Base-by-base conservation (phyloP, 768 basidiomycete species). In the Scleroderma citrinum region DNA sequence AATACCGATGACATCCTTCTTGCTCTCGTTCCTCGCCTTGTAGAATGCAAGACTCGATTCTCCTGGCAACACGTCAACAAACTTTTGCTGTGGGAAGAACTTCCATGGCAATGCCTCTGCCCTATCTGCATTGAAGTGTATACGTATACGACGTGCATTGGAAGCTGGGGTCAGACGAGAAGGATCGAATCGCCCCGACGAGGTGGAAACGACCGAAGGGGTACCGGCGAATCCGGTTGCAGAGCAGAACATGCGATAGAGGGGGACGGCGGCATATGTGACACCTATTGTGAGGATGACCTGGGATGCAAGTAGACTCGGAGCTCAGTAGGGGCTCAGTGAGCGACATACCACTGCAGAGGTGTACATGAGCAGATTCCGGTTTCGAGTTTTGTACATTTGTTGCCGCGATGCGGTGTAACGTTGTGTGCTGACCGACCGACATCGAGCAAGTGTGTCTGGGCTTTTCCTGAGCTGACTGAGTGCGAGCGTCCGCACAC, bases 11-110 rank as follows among this genome's bases (percentile, higher is more conserved):
- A 99, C 81, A 63, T 98, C 96, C 56, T 86, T 74, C 42, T 82
- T 71, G 10, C 88, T 85, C 42, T 73, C 78, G 59, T 99, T 99
- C 69, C 78, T 90, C 7, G 95, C 95, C 42, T 78, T 91, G 68
- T 98, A 99, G 65, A 99, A 99, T 10, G 96, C 96, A 51, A 99
- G 70, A 51, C 89, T 91, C 3, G 93, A 92, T 73, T 99, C 96
- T 11, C 96, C 96, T 1, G 92, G 96, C 31, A 96, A 74, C 5
- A 98, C 94, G 26, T 76, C 83, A 29, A 99, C 91, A 55, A 76
- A 85, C 63, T 85, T 88, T 58, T 97, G 94, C 56, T 91, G 87
- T 0, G 96, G 93, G 5, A 79, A 82, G 64, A 99, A 98, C 37
- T 75, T 76, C 96, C 96, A 99, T 0, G 95, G 93, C 4, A 99